A percentile compares a stretch with the other conserved stretches of the same genome.
These are phyloP conservation scores for Fusarium luffae DNA, from an alignment of 2,329 filamentous ascomycete species.

Conservation along the genomic window DNA sequence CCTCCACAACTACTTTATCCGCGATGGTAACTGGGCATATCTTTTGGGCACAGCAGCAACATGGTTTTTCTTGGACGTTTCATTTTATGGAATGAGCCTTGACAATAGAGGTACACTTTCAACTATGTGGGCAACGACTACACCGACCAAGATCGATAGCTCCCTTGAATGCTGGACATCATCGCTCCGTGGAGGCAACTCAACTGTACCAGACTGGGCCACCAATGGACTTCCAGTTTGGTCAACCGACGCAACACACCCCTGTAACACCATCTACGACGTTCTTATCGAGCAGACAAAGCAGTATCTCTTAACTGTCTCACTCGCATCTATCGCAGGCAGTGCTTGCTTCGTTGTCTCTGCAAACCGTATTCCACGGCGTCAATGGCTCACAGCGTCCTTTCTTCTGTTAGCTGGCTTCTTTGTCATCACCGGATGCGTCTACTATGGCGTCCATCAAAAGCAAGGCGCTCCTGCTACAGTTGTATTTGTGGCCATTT, in stretches of 20 bases:
- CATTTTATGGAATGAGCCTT: slow-evolving; percentile 65
- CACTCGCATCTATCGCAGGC: slow-evolving; percentile 62
- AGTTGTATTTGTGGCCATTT: slow-evolving; percentile 62
- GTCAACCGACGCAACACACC: slow-evolving; percentile 61
- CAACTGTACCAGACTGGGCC: slow-evolving; percentile 57
- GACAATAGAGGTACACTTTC: slow-evolving; percentile 55
- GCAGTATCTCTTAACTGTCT: slow-evolving; percentile 64
- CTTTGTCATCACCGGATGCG: slow-evolving; percentile 61
- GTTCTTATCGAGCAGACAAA: slow-evolving; percentile 63
- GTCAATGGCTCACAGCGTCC: slow-evolving; percentile 61
- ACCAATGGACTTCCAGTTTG: slow-evolving; percentile 56
- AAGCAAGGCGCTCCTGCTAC: slow-evolving; percentile 57
- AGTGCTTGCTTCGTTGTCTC: slow-evolving; percentile 61
- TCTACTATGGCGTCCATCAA: slow-evolving; percentile 61
- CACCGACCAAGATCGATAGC: slow-evolving; percentile 49
- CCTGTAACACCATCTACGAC: slow-evolving; percentile 64
- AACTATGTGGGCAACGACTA: slow-evolving; percentile 53
- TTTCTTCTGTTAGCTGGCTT: slow-evolving; percentile 60
- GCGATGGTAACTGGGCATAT: slow-evolving; percentile 51
- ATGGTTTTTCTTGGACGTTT: slow-evolving; percentile 66
- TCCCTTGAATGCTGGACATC: slow-evolving; percentile 61
- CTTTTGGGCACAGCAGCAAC: slow-evolving; percentile 57
- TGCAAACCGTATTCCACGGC: slow-evolving; percentile 60
- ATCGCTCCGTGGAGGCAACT: slow-evolving; percentile 55
- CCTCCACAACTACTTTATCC: slow-evolving; percentile 63